Evolutionary conservation across 345 rosid species (phyloP).

Genomic region (Triadica sebifera): DNA sequence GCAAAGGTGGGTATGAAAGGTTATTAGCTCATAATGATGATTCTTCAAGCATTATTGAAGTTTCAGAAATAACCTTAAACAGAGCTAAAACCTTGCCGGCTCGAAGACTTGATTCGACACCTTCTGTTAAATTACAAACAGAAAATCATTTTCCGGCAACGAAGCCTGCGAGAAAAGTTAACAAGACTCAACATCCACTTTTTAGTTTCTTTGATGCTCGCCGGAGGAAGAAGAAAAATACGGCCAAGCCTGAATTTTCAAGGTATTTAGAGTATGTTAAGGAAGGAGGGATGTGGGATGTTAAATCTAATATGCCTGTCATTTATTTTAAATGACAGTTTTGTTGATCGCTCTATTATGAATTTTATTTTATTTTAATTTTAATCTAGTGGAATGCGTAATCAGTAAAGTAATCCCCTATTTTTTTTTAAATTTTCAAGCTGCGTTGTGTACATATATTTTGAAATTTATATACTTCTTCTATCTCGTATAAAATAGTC

Average conservation of each 20-base stretch:
- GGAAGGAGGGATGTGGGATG: conserved; percentile 75
- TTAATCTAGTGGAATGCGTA: too few species aligned
- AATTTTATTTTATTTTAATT: too few species aligned
- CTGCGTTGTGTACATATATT: too few species aligned
- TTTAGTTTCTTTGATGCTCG: conserved; percentile 51
- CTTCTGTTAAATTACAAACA: background rate
- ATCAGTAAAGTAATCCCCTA: too few species aligned
- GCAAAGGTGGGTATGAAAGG: conserved; percentile 49
- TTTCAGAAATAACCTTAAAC: conserved; percentile 34
- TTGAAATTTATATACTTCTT: too few species aligned
- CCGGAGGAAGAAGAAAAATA: conserved; percentile 54
- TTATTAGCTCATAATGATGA: conserved; percentile 23
- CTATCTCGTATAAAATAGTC: too few species aligned
- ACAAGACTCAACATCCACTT: conserved; percentile 51
- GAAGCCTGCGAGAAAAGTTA: conserved; percentile 31
- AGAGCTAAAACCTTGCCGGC: conserved; percentile 49
- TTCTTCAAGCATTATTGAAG: conserved; percentile 24
- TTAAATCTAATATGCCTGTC: conserved; percentile 44
- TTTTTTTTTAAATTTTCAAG: too few species aligned
- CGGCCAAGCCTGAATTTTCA: conserved; percentile 61
- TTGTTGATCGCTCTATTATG: too few species aligned
- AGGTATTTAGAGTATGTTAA: conserved; percentile 71
- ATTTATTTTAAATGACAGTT: conserved; percentile 37
- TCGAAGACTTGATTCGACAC: too few species aligned
- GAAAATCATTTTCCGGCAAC: conserved; percentile 4